Conservation (phyloP, 345 rosid genomes). For the rapeseed (Brassica napus) region DNA sequence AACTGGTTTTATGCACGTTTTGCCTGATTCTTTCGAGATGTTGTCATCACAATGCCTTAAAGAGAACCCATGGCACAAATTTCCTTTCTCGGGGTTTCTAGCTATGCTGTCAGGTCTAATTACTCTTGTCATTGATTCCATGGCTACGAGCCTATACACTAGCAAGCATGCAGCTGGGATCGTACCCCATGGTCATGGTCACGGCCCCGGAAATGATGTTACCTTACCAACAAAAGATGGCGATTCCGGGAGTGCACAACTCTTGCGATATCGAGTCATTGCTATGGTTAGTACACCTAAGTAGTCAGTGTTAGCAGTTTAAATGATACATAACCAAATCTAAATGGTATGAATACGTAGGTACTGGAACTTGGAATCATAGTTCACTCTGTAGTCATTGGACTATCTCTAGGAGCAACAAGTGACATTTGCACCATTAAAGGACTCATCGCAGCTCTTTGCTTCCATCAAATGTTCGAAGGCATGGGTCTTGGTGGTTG, state of each 20-base stretch:
- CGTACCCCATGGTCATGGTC: slow-evolving; percentile 42
- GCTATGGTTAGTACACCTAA: slow-evolving; percentile 48
- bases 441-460: slow-evolving; percentile 76
- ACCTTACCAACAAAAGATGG: slow-evolving; percentile 30
- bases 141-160: slow-evolving; percentile 56
- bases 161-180: slow-evolving; percentile 38
- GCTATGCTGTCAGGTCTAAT: slow-evolving; percentile 73
- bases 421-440: slow-evolving; percentile 66
- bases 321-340: not conserved
- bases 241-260: slow-evolving; percentile 30
- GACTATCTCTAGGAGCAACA: slow-evolving; percentile 37
- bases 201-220: slow-evolving; percentile 17
- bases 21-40: slow-evolving; percentile 84
- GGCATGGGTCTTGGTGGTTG: slow-evolving; percentile 91
- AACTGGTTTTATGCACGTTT: slow-evolving; percentile 85
- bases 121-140: slow-evolving; percentile 66
- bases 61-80: slow-evolving; percentile 79
- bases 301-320: not conserved
- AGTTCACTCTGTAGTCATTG: slow-evolving; percentile 80
- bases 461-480: slow-evolving; percentile 91
- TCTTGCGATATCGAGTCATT: slow-evolving; percentile 55
- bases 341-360: slow-evolving; percentile 16
- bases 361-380: slow-evolving; percentile 76
- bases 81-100: slow-evolving; percentile 74
- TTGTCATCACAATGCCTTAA: slow-evolving; percentile 58